Evolutionary conservation across 2,329 filamentous ascomycete genomes (phyloP), one percentile per base, ranked within the genome.

Genomic region (Colletotrichum lentis): DNA sequence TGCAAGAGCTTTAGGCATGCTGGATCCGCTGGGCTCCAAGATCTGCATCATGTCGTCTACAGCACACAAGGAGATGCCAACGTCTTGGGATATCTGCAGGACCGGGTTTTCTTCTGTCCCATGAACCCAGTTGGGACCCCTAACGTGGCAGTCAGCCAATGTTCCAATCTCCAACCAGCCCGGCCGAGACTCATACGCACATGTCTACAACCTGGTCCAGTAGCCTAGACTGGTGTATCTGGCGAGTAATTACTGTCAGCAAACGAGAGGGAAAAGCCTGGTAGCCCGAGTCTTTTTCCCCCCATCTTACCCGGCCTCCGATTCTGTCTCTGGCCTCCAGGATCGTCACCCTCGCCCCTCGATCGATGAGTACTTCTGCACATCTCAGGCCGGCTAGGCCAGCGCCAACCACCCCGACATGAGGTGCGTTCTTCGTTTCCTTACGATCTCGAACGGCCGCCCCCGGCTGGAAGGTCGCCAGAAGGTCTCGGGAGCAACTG

Each of bases 61-160:
- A 18, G 43, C 43, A 20, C 43, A 46, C 14, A 46, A 18, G 7
- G 43, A 49, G n/a, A 20, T 22, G 7, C 14, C 14, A n/a, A 3
- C 24, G 5, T 22, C 11, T 27, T 49, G 14, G 7, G 46, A 89
- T n/a, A 93, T 79, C 54, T 90, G 86, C 49, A 90, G 76, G 20
- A 92, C 90, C 0, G 90, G 89, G 73, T 93, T 93, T 69, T 88
- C 82, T 0, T 86, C 81, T 5, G 89, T 91, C 35, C 91, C 91
- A 69, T 93, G 91, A 59, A 93, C 91, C 91, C 46, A 49, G 14
- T 49, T 49, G n/a, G 46, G 46, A 11, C 46, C 46, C 43, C 43
- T 46, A 18, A 18, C 6, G 14, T 20, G 18, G 14, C 16, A 46
- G n/a, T 46, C 43, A 46, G 43, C 20, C 14, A 46, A 20, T 18